Evolutionary conservation across 2,329 filamentous ascomycete species (phyloP).

Genomic region (Xenoacremonium recifei): DNA sequence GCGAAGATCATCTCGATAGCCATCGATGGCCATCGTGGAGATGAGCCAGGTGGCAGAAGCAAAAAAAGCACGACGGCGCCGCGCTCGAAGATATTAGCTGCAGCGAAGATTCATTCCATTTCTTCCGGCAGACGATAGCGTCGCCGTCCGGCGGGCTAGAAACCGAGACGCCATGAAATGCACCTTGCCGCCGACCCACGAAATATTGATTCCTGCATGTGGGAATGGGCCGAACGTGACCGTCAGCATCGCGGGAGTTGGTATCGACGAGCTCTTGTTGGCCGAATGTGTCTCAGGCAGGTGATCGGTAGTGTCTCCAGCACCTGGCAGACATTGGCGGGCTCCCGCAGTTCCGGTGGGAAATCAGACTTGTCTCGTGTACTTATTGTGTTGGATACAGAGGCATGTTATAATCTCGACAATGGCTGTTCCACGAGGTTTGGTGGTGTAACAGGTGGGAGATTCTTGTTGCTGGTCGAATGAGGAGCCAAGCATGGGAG

Average conservation of each 20-base stretch:
- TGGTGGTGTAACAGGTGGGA: conserved; percentile 4
- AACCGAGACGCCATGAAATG: conserved; percentile 6
- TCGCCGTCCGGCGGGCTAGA: conserved; percentile 10
- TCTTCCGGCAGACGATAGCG: conserved; percentile 15
- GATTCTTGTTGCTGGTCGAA: conserved; percentile 6
- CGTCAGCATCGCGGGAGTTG: conserved; percentile 4
- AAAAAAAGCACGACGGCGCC: conserved; percentile 13
- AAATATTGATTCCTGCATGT: conserved; percentile 11
- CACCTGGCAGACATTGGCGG: background rate
- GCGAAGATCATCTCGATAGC: background rate
- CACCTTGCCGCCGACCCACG: conserved; percentile 1
- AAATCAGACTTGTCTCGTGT: too few relatives aligned
- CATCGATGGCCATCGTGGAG: background rate
- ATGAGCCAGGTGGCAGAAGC: background rate
- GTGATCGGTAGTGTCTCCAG: conserved; percentile 9
- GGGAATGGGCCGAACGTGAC: background rate
- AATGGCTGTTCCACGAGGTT: conserved; percentile 10
- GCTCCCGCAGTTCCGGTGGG: background rate
- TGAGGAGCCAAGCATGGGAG: conserved; percentile 8
- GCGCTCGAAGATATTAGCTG: conserved; percentile 16
- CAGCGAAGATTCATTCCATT: conserved; percentile 18
- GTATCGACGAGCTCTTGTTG: background rate
- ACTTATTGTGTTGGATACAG: background rate
- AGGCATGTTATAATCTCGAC: background rate
- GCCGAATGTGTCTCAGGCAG: conserved; percentile 11